Base-by-base conservation (phyloP, 1,284 basidiomycete species). In the Cryptococcus maquisensis region DNA sequence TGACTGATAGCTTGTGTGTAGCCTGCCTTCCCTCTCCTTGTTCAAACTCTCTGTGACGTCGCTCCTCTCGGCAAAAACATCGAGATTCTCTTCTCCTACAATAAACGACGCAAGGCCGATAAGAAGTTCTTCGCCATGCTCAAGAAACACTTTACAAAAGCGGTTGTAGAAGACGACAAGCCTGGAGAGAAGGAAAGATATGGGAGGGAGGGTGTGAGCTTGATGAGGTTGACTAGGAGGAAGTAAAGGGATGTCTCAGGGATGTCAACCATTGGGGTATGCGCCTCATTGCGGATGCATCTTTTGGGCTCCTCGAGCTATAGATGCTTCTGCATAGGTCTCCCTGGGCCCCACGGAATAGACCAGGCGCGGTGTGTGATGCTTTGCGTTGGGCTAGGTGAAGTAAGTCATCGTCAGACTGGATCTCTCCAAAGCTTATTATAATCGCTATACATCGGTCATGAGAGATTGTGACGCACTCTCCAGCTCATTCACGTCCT, bases 91-190 rank as follows among this genome's bases (percentile, higher is more conserved):
- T 95, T 97, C 72, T 94, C 90, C 73, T 95, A 92, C 77, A 93
- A 94, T 77, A 95, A 95, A 70, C 82, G 92, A 47, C 82, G 93
- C 74, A 95, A 93, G 88, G 93, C 91, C 0, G 93, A 96, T 73
- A 93, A 87, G 68, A 83, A 88, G 0, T 96, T 96, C 77, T 96
- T 96, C 71, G 73, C 78, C 0, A 69, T 94, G 67, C 79, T 96
- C 52, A 90, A 84, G 73, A 92, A 88, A 66, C 79, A 84, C 51
- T 96, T 96, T 68, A 79, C 75, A n/a, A 92, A 61, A 10, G 59
- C 55, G 6, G 26, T 53, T 0, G 69, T 76, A 1, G 61, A 64
- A 7, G 74, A 77, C 49, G 75, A 76, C 55, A 57, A 57, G 46
- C 60, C 62, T 1, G 72, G 71, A 12, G 71, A 70, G 57, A 64